Base-by-base conservation (phyloP, 345 rosid species). In the Gossypium raimondii region DNA sequence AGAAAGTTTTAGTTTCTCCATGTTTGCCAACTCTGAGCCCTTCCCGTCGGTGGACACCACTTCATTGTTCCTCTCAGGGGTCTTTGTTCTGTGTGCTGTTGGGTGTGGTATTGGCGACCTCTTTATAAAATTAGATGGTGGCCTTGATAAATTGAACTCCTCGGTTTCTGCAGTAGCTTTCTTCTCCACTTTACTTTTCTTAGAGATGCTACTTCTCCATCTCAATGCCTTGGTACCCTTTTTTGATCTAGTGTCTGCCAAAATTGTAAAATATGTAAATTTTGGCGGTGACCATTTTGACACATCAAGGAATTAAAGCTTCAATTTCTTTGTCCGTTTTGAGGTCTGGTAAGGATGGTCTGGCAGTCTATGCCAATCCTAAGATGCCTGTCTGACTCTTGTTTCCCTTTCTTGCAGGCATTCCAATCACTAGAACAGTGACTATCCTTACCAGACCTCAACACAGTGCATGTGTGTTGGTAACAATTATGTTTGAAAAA, bases 1-100 rank as follows among this genome's bases (percentile, higher is more conserved):
- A 11, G 84, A 62, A 73, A 87, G 89, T 77, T 87, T 91, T 93
- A 93, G 79, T 62, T 78, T 83, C 75, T 85, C 88, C 3, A 86
- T 47, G 78, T 79, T 51, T 64, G 75, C 81, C 50, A 56, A 55
- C 51, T 67, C 41, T 65, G 51, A 57, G 22, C 68, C 76, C 68
- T 59, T 34, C 7, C 41, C 76, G 16, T 45, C 60, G 34, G 57
- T 61, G 4, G 66, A 16, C 48, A 72, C 55, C 22, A 48, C 10
- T 56, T 70, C 84, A n/a, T 14, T 65, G 22, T 72, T 77, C 70
- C 63, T 27, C 76, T 17, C 68, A 11, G 9, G 53, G 67, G 24
- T 67, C 76, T 67, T 78, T 44, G 72, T 84, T 75, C 75, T 80
- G 2, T 61, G 75, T 52, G 71, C 41, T 73, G 84, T 61, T 5